Base-by-base conservation (phyloP, 2,329 filamentous ascomycete genomes). In the Pseudogymnoascus pannorum region DNA sequence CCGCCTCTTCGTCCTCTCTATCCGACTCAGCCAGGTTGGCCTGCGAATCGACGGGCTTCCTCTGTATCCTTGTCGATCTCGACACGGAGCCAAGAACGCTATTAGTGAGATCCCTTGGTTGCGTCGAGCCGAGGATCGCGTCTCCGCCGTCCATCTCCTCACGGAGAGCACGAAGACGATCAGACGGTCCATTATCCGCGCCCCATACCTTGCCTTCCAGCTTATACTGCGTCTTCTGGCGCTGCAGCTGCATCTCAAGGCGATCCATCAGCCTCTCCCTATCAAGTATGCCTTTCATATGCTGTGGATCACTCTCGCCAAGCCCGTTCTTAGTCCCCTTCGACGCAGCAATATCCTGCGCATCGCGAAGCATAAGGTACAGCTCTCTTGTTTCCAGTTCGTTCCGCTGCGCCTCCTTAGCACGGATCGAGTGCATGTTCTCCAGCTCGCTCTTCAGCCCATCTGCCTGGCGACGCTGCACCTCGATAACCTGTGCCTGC, bases 211-310 rank as follows among this genome's bases (percentile, higher is more conserved):
- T 91, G 67, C 94, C 94, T 75, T 97, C 94, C 31, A 99, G 84
- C 75, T 97, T 97, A 76, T 91, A 96, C 72, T 97, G 92, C 0
- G 94, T 97, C 82, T 97, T 97, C 66, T 96, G 93, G 66, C 94
- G 83, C 77, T 97, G 93, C 42, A 99, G 85, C 75, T 97, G 94
- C 80, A 91, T 95, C 74, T 96, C 92, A 62, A 99, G 81, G 60
- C 92, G 87, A 72, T 92, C 90, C 89, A 99, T 95, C 67, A 99
- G 86, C 70, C 83, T 87, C 70, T 97, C 91, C 24, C 94, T 88
- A 72, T 97, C 92, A 66, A 99, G 79, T 64, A 99, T 97, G 65
- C 94, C 94, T 72, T 92, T 86, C 87, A 93, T 91, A 61, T 87
- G 88, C 29, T 84, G 79, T 22, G 90, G 85, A 71, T 94, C 88